phyloP scores from a whole-genome alignment of 495 filamentous ascomycete species.

The Podospora fimiseda region DNA sequence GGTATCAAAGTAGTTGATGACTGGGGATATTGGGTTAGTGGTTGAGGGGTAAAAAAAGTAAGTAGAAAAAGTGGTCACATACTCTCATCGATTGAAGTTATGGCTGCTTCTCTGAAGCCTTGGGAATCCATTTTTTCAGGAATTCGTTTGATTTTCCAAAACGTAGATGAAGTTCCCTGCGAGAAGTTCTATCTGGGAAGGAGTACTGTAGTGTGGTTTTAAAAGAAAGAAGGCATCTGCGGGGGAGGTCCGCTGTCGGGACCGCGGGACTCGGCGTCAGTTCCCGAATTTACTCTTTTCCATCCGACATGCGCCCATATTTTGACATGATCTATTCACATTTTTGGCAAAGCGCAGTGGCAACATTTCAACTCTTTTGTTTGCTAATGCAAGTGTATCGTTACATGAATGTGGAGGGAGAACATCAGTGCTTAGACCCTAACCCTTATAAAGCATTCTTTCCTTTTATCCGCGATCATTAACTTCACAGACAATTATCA shows the following conservation, averaged over 20 bases:
- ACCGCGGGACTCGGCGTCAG: too few relatives aligned
- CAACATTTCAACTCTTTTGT: background rate
- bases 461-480: too few relatives aligned
- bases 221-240: background rate
- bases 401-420: background rate
- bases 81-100: conserved; percentile 82
- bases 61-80: too few relatives aligned
- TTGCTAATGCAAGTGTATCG: background rate
- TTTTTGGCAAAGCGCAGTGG: background rate
- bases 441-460: too few relatives aligned
- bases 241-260: background rate
- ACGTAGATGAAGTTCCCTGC: too few relatives aligned
- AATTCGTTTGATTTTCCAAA: background rate
- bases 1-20: conserved; percentile 76
- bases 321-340: background rate
- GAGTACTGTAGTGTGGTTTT: too few relatives aligned
- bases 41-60: too few relatives aligned
- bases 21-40: conserved; percentile 38
- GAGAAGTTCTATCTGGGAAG: too few relatives aligned
- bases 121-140: conserved; percentile 75
- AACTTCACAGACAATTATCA: too few relatives aligned
- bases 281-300: background rate
- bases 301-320: background rate
- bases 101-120: conserved; percentile 74
- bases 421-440: too few relatives aligned